Base-by-base conservation (phyloP, 106 monocot species). In the Dioscorea dumetorum region DNA sequence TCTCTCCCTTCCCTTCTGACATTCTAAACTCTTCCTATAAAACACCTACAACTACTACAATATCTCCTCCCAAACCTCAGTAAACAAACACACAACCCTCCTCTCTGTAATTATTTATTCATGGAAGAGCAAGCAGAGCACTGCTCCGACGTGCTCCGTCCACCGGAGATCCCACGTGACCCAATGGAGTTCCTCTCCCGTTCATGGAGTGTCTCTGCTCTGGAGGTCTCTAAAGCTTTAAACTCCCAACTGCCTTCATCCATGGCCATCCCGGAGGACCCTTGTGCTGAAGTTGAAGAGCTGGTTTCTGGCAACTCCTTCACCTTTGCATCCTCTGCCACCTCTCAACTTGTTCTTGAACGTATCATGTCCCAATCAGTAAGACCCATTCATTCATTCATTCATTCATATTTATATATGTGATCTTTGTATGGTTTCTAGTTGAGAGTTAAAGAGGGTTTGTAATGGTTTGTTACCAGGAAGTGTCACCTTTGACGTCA, bases 291-390 rank as follows among this genome's bases (percentile, higher is more conserved):
- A 10, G 6, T 41, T 6, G 41, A 41, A 41, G 41, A 41, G 41
- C 41, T 41, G 9, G 41, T 73, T 18, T 66, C 76, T 16, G 85
- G 87, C 48, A 94, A 81, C 65, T 61, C 78, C 19, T 95, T 91
- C 84, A 74, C 95, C 60, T 89, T 91, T 70, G 85, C 84, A 8
- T 76, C 81, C 28, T 82, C 88, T 8, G 78, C 95, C n/a, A 95
- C 95, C 22, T 95, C 95, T 8, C 95, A 88, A 80, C 84, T 95
- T 62, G 83, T 95, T 53, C 68, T 95, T 82, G 91, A 91, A 58
- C 57, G 91, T 34, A 95, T 95, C 70, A 82, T 95, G 95, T 85
- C 91, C 5, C 95, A 88, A 60, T 91, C 95, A 69, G 95, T 95
- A 48, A 63, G 41, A 41, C 28, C 28, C 28, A 28, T 3, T 41